A percentile compares a stretch with the other conserved stretches of the same genome.
Evolutionary conservation across 2,329 filamentous ascomycete genomes (phyloP).

Genomic region (Sclerotinia trifoliorum): DNA sequence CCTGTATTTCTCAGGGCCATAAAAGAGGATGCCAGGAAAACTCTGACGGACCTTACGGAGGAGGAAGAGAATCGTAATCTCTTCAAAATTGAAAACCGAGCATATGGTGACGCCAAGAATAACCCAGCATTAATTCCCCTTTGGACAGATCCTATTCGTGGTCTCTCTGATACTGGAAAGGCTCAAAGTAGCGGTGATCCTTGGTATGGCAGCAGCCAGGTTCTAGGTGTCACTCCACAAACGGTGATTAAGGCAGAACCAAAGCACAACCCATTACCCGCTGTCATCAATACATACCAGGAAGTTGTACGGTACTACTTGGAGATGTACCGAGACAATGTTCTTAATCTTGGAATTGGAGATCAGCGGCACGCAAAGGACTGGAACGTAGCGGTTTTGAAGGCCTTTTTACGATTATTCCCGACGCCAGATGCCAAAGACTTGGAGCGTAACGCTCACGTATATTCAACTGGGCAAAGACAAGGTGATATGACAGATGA

Average conservation of each 20-base stretch:
- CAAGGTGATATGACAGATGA: conserved; percentile 6
- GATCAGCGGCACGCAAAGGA: neutral
- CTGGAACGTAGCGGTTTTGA: conserved; percentile 1
- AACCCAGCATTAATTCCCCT: conserved; percentile 33
- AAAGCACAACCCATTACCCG: conserved; percentile 3
- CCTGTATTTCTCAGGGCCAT: conserved; percentile 29
- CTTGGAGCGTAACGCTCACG: conserved; percentile 11
- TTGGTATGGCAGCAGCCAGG: conserved; percentile 17
- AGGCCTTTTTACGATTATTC: conserved; percentile 3
- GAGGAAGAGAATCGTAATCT: conserved; percentile 31
- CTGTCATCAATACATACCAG: neutral
- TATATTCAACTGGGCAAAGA: conserved; percentile 15
- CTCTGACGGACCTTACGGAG: conserved; percentile 24
- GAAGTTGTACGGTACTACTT: neutral
- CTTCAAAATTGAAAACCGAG: conserved; percentile 29
- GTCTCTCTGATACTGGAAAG: conserved; percentile 28
- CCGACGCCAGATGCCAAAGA: conserved; percentile 6
- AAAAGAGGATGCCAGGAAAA: conserved; percentile 24
- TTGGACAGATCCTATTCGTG: conserved; percentile 34
- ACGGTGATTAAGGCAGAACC: neutral
- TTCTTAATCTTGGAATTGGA: neutral
- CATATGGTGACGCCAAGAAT: conserved; percentile 32
- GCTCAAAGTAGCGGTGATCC: conserved; percentile 4
- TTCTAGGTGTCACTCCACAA: conserved; percentile 1
- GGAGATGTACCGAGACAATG: neutral